Percentiles rank a stretch among this genome's conserved stretches.
phyloP scores from a whole-genome alignment of 495 filamentous ascomycete genomes.

The Talaromyces liani region DNA sequence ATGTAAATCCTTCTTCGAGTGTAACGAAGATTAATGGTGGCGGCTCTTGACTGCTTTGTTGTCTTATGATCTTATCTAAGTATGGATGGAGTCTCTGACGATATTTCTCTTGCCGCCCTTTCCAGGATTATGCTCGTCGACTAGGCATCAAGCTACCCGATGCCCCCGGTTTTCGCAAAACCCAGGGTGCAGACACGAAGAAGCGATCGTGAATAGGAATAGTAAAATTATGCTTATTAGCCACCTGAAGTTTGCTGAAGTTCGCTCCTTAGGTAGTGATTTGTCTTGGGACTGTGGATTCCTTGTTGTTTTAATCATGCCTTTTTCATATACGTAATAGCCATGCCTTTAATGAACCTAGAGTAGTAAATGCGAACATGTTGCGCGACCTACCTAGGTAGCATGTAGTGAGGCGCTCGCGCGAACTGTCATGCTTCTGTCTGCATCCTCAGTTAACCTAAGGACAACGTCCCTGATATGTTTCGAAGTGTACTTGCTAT shows the following conservation, averaged over 20 bases:
- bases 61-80: not conserved
- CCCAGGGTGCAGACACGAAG: not conserved
- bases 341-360: not conserved
- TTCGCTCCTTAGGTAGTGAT: not conserved
- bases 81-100: not conserved
- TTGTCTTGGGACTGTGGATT: not conserved
- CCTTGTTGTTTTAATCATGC: not conserved
- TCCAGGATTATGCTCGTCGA: slow-evolving; percentile 32
- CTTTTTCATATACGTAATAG: not conserved
- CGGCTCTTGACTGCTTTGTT: not conserved
- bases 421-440: not conserved
- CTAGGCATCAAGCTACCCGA: slow-evolving; percentile 23
- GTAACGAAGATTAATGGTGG: not conserved
- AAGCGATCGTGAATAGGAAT: not conserved
- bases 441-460: not conserved
- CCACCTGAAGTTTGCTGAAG: too few species aligned
- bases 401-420: not conserved
- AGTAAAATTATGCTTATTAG: not conserved
- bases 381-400: not conserved
- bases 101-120: slow-evolving; percentile 6
- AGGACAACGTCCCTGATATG: not conserved
- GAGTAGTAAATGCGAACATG: not conserved
- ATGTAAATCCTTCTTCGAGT: slow-evolving; percentile 7
- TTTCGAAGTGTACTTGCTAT: not conserved
- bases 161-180: not conserved